These are phyloP conservation scores for Ascodesmis nigricans DNA, from an alignment of 495 filamentous ascomycete species.

Conservation along the genomic window DNA sequence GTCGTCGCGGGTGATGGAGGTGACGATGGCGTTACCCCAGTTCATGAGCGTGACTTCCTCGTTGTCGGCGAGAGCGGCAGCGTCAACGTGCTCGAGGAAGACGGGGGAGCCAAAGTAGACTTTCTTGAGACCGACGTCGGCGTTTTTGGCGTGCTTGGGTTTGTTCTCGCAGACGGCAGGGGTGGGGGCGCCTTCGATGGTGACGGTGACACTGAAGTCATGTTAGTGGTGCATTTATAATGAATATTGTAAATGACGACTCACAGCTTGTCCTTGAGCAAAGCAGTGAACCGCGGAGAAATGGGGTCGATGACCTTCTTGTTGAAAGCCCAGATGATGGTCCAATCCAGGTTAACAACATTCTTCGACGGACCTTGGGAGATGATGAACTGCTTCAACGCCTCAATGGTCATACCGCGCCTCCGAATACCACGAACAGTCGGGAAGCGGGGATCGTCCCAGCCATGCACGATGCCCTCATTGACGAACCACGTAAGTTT, in stretches of 20 bases:
- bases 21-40: constrained; percentile 83
- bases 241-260: background rate
- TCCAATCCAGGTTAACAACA: constrained; percentile 80
- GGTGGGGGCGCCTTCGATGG: constrained; percentile 35
- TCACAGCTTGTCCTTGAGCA: constrained; percentile 32
- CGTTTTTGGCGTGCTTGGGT: constrained; percentile 72
- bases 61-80: constrained; percentile 52
- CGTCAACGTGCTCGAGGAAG: constrained; percentile 70
- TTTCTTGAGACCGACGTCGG: constrained; percentile 61
- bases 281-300: constrained; percentile 62
- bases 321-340: constrained; percentile 78
- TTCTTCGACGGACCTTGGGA: constrained; percentile 80
- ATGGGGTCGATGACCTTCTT: constrained; percentile 89
- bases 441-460: constrained; percentile 90
- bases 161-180: constrained; percentile 47
- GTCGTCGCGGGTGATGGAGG: constrained; percentile 40
- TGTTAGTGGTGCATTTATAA: constrained; percentile 12
- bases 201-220: constrained; percentile 43
- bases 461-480: constrained; percentile 64
- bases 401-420: constrained; percentile 77
- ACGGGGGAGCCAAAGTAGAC: constrained; percentile 50
- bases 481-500: constrained; percentile 91
- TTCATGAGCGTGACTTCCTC: constrained; percentile 92
- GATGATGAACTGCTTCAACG: constrained; percentile 75
- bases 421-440: constrained; percentile 74